Conservation (phyloP, 352 stramenopile genomes). For the Pythium volutum region DNA sequence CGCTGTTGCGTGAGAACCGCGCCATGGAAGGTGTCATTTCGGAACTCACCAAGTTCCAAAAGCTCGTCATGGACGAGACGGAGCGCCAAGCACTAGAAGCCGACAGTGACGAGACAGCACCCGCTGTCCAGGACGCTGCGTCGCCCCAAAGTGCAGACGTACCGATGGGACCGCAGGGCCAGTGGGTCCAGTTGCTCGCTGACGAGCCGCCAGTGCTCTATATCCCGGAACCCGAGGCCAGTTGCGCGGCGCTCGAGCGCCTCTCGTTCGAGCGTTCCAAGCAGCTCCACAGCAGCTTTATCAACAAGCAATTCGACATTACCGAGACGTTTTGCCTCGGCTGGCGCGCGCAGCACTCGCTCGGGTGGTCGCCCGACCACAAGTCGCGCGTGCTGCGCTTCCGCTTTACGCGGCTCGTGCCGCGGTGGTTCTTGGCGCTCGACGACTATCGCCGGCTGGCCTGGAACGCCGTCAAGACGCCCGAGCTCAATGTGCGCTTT, state of each 20-base stretch:
- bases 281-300: slow-evolving; percentile 11
- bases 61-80: slow-evolving; percentile 24
- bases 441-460: slow-evolving; percentile 12
- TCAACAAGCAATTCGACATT: slow-evolving; percentile 3
- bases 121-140: too few relatives aligned
- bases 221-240: background rate
- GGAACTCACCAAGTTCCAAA: slow-evolving; percentile 26
- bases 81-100: slow-evolving; percentile 14
- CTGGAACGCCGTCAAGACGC: slow-evolving; percentile 19
- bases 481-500: slow-evolving; percentile 18
- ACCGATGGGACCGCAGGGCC: background rate
- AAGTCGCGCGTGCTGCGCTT: slow-evolving; percentile 19
- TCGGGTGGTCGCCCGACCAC: slow-evolving; percentile 3
- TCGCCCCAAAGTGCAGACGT: background rate
- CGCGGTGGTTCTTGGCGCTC: slow-evolving; percentile 16
- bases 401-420: slow-evolving; percentile 23
- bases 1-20: slow-evolving; percentile 26
- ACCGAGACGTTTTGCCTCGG: slow-evolving; percentile 26
- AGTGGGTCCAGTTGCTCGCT: slow-evolving; percentile 23
- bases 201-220: slow-evolving; percentile 22
- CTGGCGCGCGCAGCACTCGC: slow-evolving; percentile 20
- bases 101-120: background rate
- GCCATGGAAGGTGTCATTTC: slow-evolving; percentile 24
- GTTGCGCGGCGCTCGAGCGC: background rate
- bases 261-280: slow-evolving; percentile 4